Conservation (phyloP, 139 green algal species). For the Picochlorum sp. region DNA sequence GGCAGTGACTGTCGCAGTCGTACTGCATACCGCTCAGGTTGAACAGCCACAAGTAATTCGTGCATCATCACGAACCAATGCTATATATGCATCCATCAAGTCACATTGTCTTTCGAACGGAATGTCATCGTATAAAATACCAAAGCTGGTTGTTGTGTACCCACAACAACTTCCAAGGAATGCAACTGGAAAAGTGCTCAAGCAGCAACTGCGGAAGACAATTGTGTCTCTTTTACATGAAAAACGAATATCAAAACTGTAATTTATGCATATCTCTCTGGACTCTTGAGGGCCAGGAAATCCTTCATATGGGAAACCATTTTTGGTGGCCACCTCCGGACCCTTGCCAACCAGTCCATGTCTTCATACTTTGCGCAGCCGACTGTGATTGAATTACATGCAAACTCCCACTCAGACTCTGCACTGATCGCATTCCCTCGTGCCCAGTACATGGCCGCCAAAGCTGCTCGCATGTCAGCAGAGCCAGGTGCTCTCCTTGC, state of each 20-base stretch:
- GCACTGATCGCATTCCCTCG: conserved; percentile 39
- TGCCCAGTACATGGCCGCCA: conserved; percentile 69
- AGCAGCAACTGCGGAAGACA: conserved; percentile 15
- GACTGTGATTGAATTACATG: conserved; percentile 57
- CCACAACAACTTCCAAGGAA: conserved; percentile 39
- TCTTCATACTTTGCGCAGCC: conserved; percentile 73
- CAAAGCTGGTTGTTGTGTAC: conserved; percentile 20
- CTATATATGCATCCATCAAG: neutral
- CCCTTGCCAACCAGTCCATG: conserved; percentile 57
- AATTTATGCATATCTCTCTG: neutral
- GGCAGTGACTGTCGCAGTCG: conserved; percentile 49
- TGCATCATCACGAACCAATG: conserved; percentile 2
- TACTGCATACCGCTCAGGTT: conserved; percentile 42
- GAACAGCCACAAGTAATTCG: conserved; percentile 10
- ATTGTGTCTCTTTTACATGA: neutral
- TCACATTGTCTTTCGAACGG: conserved; percentile 32
- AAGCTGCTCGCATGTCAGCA: conserved; percentile 69
- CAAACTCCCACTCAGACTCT: conserved; percentile 65
- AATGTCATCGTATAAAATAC: conserved; percentile 61
- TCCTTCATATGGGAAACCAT: conserved; percentile 50
- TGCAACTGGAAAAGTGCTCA: conserved; percentile 59
- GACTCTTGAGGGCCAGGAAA: conserved; percentile 24
- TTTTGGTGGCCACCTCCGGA: conserved; percentile 53
- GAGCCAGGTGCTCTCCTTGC: conserved; percentile 61
- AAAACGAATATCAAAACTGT: neutral